Evolutionary conservation across 495 filamentous ascomycete species (phyloP), one percentile per base, ranked within the genome.

Genomic region (Neurospora sp.): DNA sequence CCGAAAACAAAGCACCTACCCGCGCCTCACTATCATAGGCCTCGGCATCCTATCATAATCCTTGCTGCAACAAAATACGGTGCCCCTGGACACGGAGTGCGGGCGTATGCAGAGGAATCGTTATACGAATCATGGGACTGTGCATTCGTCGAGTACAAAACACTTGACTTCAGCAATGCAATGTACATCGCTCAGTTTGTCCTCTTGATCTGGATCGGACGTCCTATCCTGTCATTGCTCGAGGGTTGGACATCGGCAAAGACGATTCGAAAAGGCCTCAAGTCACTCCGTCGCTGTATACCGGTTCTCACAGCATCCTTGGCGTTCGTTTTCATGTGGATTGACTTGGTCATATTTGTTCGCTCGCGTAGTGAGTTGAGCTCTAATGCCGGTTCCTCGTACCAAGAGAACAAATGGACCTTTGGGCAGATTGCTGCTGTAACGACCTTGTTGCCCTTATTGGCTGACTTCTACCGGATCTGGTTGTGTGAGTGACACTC

Each of bases 381-480:
- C n/a, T 10, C 10, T 20, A 1, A 1, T 48, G 45, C 45, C 8
- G 45, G 45, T 48, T 17, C 45, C 3, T 53, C 20, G 8, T 22
- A 53, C 12, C 9, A 53, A 53, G 42, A 45, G 3, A 22, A 53
- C 20, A 53, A 53, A 22, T 53, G 45, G 45, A 22, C 45, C 0
- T 53, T 53, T 53, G 45, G 45, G 45, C 45, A 53, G 20, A 12
- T 53, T 5, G 20, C 20, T 53, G n/a, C 45, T 22, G 45, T 22
- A 9, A 53, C 45, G 2, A 22, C 45, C 8, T 5, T 53, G 45
- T 22, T 53, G 9, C 45, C 45, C n/a, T 22, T 53, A 20, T 22
- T 53, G 20, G 45, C 45, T 2, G 45, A 53, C n/a, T 20, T 53
- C 45, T 53, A 53, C 80, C 45, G 45, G 45, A 53, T 53, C 45